phyloP scores from a whole-genome alignment of 768 basidiomycete genomes.

The Trametes coccinea region DNA sequence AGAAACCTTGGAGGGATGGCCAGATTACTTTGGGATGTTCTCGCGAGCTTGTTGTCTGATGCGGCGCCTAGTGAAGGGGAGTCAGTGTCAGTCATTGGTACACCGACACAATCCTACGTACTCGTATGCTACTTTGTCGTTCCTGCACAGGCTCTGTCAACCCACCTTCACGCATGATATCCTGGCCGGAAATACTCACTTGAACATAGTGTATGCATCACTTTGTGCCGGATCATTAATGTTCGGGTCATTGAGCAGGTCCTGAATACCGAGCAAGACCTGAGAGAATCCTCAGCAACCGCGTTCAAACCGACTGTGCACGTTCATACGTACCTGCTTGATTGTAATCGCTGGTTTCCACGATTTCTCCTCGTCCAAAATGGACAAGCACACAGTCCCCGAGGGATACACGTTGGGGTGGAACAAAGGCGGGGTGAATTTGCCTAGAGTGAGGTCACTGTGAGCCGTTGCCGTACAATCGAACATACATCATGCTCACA shows the following conservation, averaged over 20 bases:
- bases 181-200: conserved; percentile 52
- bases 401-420: conserved; percentile 99
- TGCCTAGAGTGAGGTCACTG: conserved; percentile 55
- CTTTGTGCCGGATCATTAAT: conserved; percentile 97
- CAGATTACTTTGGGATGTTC: conserved; percentile 75
- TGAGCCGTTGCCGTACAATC: background rate
- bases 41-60: conserved; percentile 87
- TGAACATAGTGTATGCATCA: conserved; percentile 98
- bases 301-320: background rate
- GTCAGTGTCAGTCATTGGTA: background rate
- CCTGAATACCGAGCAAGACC: conserved; percentile 96
- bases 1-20: background rate
- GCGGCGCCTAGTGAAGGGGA: conserved; percentile 53
- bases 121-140: conserved; percentile 94
- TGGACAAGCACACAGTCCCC: conserved; percentile 96
- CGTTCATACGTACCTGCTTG: conserved; percentile 70
- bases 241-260: conserved; percentile 93
- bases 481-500: conserved; percentile 49
- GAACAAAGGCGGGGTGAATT: conserved; percentile 94
- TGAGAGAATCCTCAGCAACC: conserved; percentile 32
- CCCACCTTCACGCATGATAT: background rate
- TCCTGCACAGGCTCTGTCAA: conserved; percentile 49
- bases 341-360: conserved; percentile 99
- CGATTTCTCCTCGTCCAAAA: conserved; percentile 96
- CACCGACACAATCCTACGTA: conserved; percentile 39